Base-by-base conservation (phyloP, 208 protist species). In the Leishmania amazonensis region DNA sequence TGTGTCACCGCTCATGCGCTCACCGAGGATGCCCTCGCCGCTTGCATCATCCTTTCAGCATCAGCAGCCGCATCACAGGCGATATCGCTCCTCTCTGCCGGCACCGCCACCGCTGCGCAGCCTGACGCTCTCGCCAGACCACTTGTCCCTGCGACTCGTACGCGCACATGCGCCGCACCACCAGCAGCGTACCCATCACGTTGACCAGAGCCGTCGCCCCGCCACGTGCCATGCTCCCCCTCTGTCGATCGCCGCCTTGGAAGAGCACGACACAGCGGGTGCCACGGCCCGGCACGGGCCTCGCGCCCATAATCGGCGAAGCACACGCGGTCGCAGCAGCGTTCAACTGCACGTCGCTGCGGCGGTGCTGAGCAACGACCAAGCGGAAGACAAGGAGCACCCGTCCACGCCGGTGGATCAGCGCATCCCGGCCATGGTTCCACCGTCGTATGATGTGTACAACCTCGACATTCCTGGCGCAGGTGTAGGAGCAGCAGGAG, bases 61-160 rank as follows among this genome's bases (percentile, higher is more conserved):
- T 31, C 51, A 40, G 13, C 49, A 60, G 35, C 51, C 21, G 31
- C 51, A 62, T 21, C 73, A 60, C 73, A 60, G 31, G 9, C 70
- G 62, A 42, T 81, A 81, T 35, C 82, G 77, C n/a, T 85, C 82
- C 35, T 72, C 76, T 6, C 54, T 85, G 17, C 82, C 76, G 5
- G 60, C 75, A 19, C 82, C 82, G 7, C 82, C 82, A 21, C 77
- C 82, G 82, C 71, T 85, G 62, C 77, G 82, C 70, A 85, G 71
- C 28, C 62, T 81, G 53, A 35, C 51, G 3, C 58, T 60, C 19
- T 42, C 75, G 9, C n/a, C 75, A 0, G 68, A 64, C n/a, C 40
- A 3, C 38, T 28, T 31, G 28, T 45, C 65, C 17, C 38, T 71
- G 65, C 65, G 38, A 28, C 38, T 21, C 67, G 58, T 19, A 75